Evolutionary conservation across 169 alveolate species (phyloP).

Genomic region (Neospora caninum): DNA sequence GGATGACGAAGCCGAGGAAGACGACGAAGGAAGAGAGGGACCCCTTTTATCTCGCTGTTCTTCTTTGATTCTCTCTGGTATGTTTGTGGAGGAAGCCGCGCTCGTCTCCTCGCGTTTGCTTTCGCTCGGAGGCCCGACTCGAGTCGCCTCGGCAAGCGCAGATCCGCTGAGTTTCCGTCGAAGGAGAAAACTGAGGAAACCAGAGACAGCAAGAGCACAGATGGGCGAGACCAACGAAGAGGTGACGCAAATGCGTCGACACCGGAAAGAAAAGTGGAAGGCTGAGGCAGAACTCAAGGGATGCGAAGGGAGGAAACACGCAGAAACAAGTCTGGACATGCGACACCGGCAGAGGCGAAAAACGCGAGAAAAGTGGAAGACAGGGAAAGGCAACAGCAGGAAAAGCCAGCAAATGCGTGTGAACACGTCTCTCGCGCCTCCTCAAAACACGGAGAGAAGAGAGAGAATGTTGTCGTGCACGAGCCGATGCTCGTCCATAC

Average conservation of each 20-base stretch:
- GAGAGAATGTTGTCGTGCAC: not conserved
- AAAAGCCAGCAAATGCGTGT: too few relatives aligned
- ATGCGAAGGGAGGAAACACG: not conserved
- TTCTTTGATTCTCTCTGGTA: not conserved
- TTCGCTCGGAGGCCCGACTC: not conserved
- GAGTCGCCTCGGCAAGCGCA: not conserved
- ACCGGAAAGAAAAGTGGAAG: not conserved
- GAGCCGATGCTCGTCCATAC: not conserved
- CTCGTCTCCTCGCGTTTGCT: not conserved
- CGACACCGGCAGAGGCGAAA: not conserved
- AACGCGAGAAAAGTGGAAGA: too few relatives aligned
- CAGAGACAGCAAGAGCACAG: too few relatives aligned
- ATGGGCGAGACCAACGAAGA: too few relatives aligned
- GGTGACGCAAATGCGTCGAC: too few relatives aligned
- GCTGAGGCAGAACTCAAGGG: not conserved
- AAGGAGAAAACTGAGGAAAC: not conserved
- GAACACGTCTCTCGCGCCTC: too few relatives aligned
- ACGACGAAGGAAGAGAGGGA: not conserved
- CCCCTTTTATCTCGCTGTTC: not conserved
- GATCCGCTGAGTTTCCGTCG: not conserved
- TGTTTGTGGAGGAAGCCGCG: not conserved
- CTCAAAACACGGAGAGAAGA: not conserved
- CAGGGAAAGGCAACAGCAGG: too few relatives aligned
- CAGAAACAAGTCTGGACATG: not conserved
- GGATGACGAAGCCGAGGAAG: not conserved